Evolutionary conservation across 2,329 filamentous ascomycete species (phyloP), one percentile per base, ranked within the genome.

Genomic region (Talaromyces sp.): DNA sequence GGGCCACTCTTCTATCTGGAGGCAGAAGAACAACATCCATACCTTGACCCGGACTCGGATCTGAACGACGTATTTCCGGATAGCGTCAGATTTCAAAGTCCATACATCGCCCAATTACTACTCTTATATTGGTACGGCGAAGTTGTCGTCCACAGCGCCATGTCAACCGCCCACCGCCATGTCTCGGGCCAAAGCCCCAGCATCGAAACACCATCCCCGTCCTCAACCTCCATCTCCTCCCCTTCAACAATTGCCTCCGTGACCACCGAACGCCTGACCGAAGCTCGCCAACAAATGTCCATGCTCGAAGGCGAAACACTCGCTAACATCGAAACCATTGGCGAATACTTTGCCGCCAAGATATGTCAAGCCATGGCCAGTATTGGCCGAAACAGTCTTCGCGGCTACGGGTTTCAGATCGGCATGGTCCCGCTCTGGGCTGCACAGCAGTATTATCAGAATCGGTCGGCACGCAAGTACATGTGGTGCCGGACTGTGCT

Each of bases 361-460:
- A 58, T 66, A 19, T 66, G 64, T 37, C 64, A 66, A 54, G 64
- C 64, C 50, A 66, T 66, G 64, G 64, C 64, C 17, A 60, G 64
- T 3, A 62, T 61, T 37, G 64, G 64, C 11, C 50, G 64, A 56
- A 66, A 66, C 33, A 43, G 43, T 58, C 64, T 66, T 35, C 64
- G 62, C 33, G 64, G 64, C 6, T 66, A 66, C 17, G 64, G 64
- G 6, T 66, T 66, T 22, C 64, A 66, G 35, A 66, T 62, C n/a
- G 64, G 59, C 4, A 37, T 66, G 59, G 59, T 66, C 22, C 64
- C 64, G 5, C 61, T 66, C 25, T 66, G 64, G 64, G 54, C 64
- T 33, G 64, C 64, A 17, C 64, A 66, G 25, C 59, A 66, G 31
- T 66, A 62, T 47, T 66, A 58, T 39, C 43, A 45, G 17, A 33